Evolutionary conservation across 73 alveolate species (phyloP), one percentile per base, ranked within the genome.

Genomic region (Paramecium biaurelia): DNA sequence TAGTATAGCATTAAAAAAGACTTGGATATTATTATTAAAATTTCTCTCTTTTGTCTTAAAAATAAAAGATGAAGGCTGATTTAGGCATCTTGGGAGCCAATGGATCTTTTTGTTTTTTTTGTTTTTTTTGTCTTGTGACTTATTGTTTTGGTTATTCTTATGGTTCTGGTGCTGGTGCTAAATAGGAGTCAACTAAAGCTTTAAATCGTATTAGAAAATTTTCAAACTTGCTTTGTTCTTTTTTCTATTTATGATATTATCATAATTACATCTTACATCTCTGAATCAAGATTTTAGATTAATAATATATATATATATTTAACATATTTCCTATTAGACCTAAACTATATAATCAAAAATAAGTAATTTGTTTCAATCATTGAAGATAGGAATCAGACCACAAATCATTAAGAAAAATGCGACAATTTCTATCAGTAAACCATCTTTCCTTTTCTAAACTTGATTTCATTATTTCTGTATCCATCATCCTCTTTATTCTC

Each of bases 11-110:
- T 20, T 11, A 79, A 23, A 79, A 42, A 24, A 26, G 28, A 79
- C 90, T 89, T 45, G 94, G 94, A 72, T 89, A 89, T 89, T 89
- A 30, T 18, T 38, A 21, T 32, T 35, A 26, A 53, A 89, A 89
- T 89, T 89, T 89, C 82, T 89, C 94, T 72, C 74, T 89, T 57
- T 82, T 76, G 45, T 89, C 87, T 43, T 89, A 45, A 53, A 89
- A 89, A 72, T 89, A 89, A 35, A 70, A 89, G 34, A 89, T 89
- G 68, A 70, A 89, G 1, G 94, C 94, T 38, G 94, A 70, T 70
- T 76, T 70, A 28, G 94, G 94, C 74, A 70, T 89, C 57, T 89
- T 89, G 11, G 94, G 94, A 34, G 87, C 87, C 12, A 70, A 56
- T 23, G 94, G 94, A 89, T 89, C 94, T 34, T 70, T 89, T 18